These are phyloP conservation scores for Tricholoma sp. DNA, from an alignment of 768 basidiomycete species.

Conservation along the genomic window DNA sequence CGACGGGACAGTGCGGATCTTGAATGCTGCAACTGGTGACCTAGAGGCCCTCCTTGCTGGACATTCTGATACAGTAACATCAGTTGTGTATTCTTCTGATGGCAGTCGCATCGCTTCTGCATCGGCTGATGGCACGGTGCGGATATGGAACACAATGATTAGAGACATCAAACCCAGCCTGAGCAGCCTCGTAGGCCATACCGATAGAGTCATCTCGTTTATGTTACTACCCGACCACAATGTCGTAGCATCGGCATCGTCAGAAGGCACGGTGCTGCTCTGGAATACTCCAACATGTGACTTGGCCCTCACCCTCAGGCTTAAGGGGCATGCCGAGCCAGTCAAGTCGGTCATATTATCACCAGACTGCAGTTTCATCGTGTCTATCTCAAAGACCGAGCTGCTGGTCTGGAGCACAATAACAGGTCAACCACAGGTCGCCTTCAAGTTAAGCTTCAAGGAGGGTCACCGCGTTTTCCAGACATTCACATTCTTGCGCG, in stretches of 20 bases:
- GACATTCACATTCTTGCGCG: slow-evolving; percentile 21
- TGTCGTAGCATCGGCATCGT: too few species aligned
- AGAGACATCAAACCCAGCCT: too few species aligned
- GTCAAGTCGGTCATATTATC: slow-evolving; percentile 21
- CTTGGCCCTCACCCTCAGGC: background rate
- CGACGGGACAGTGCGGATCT: slow-evolving; percentile 14
- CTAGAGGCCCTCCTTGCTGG: slow-evolving; percentile 2
- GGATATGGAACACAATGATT: slow-evolving; percentile 18
- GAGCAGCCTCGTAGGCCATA: background rate
- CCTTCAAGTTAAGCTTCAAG: too few species aligned
- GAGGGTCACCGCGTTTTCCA: slow-evolving; percentile 14
- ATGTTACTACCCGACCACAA: too few species aligned
- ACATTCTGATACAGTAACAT: slow-evolving; percentile 14
- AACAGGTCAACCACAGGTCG: background rate
- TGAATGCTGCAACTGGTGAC: background rate
- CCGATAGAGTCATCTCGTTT: too few species aligned
- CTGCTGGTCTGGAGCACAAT: slow-evolving; percentile 22
- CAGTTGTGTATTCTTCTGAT: slow-evolving; percentile 22
- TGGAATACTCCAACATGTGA: background rate
- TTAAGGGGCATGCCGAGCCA: slow-evolving; percentile 6
- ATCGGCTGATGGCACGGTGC: slow-evolving; percentile 13
- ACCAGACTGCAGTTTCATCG: slow-evolving; percentile 20
- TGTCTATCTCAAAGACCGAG: slow-evolving; percentile 21
- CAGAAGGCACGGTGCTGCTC: too few species aligned
- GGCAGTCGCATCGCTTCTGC: slow-evolving; percentile 18